These are phyloP conservation scores for Leucaena leucocephala DNA, from an alignment of 306 rosid species.

Conservation along the genomic window DNA sequence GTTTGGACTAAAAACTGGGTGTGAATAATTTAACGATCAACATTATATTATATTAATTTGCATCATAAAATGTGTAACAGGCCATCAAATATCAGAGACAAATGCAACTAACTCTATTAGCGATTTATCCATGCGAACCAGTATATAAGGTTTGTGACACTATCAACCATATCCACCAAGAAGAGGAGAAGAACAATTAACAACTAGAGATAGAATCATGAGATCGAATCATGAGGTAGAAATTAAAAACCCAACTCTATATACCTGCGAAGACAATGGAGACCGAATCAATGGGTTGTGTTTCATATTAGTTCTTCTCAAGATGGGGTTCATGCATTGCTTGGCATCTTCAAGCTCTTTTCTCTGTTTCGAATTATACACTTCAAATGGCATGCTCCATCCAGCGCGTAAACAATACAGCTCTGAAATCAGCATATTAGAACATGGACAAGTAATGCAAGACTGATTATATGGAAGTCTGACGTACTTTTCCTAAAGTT, in stretches of 20 bases:
- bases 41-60: background rate
- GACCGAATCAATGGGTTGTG: background rate
- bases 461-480: conserved; percentile 7
- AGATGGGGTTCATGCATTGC: background rate
- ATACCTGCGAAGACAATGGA: background rate
- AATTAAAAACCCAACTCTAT: background rate
- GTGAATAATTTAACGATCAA: background rate
- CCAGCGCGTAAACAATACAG: background rate
- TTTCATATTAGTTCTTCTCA: background rate
- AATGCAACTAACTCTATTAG: background rate
- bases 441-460: conserved; percentile 16
- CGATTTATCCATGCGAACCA: no score
- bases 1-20: background rate
- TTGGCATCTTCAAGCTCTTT: background rate
- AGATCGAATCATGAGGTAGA: background rate
- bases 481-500: conserved; percentile 31
- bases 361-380: background rate
- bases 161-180: background rate
- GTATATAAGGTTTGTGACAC: background rate
- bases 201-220: background rate
- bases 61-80: background rate
- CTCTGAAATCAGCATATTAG: background rate
- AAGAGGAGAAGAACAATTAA: background rate
- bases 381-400: background rate
- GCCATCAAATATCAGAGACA: background rate